Percentiles rank a stretch among this genome's conserved stretches.
Evolutionary conservation across 331 rosid species (phyloP).

Genomic region (Pyracantha coccinea): DNA sequence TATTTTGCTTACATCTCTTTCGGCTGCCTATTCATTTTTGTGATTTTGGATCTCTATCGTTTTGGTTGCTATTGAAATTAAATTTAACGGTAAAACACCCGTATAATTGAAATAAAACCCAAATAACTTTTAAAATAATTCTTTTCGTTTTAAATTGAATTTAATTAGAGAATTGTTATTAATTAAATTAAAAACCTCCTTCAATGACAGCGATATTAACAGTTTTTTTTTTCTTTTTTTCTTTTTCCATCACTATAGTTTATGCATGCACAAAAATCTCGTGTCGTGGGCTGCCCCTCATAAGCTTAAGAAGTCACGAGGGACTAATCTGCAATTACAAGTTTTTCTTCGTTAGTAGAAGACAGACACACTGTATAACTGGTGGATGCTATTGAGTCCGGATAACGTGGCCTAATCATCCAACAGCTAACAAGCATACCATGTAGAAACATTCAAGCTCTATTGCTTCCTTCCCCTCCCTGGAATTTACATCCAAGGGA

Average conservation of each 20-base stretch:
- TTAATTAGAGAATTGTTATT: no score
- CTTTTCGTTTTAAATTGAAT: neutral
- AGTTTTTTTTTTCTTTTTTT: no score
- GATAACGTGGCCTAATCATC: conserved; percentile 41
- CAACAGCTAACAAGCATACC: conserved; percentile 20
- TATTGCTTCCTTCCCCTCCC: conserved; percentile 17
- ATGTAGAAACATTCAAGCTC: neutral
- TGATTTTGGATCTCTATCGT: no score
- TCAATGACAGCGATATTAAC: neutral
- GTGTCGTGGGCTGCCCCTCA: neutral
- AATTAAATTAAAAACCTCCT: no score
- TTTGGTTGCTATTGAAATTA: no score
- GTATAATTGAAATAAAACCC: no score
- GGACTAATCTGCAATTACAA: conserved; percentile 6
- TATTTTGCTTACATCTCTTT: no score
- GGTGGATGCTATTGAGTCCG: conserved; percentile 38
- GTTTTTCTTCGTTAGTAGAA: neutral
- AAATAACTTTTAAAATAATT: no score
- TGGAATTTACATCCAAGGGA: neutral
- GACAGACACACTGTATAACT: conserved; percentile 13
- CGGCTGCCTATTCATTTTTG: no score
- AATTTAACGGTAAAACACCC: no score
- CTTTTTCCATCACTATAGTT: no score
- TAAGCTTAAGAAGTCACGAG: conserved; percentile 3
- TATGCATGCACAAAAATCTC: conserved; percentile 2